Evolutionary conservation across 345 rosid species (phyloP).

Genomic region (Eucalyptus rudis): DNA sequence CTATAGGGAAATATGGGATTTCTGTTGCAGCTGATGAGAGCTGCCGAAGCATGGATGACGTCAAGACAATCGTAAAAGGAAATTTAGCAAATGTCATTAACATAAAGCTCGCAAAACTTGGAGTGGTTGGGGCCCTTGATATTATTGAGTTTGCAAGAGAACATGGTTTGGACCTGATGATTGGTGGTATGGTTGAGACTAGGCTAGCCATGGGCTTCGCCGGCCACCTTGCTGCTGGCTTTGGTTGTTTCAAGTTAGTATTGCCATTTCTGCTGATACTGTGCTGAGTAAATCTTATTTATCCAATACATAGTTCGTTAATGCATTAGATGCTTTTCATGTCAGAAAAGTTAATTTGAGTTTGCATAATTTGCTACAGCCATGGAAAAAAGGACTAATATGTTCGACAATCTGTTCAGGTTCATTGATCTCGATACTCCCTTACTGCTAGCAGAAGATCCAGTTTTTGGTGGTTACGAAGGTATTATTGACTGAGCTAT

Average conservation of each 20-base stretch:
- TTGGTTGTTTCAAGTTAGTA: constrained; percentile 73
- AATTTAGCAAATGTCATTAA: constrained; percentile 60
- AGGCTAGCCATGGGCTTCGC: constrained; percentile 93
- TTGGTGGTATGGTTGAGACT: constrained; percentile 97
- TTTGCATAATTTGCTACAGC: not conserved
- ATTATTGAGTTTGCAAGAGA: constrained; percentile 57
- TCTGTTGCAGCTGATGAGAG: constrained; percentile 98
- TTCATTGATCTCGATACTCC: constrained; percentile 89
- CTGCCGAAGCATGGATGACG: constrained; percentile 59
- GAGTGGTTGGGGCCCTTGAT: constrained; percentile 70
- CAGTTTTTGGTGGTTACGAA: constrained; percentile 76
- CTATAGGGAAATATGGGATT: constrained; percentile 47
- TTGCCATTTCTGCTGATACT: not conserved
- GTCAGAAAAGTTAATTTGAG: not conserved
- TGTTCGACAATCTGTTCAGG: constrained; percentile 7
- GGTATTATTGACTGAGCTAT: constrained; percentile 24
- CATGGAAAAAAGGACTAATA: not conserved
- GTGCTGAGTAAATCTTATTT: not conserved
- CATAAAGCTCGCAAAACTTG: constrained; percentile 84
- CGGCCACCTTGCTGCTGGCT: constrained; percentile 88
- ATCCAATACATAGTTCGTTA: not conserved
- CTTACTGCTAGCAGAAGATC: constrained; percentile 79
- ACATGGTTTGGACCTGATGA: constrained; percentile 64
- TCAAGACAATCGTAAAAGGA: constrained; percentile 49
- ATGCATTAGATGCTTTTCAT: not conserved